Evolutionary conservation across 805 yeast species (phyloP).

Genomic region (Spathaspora hagerdaliae): DNA sequence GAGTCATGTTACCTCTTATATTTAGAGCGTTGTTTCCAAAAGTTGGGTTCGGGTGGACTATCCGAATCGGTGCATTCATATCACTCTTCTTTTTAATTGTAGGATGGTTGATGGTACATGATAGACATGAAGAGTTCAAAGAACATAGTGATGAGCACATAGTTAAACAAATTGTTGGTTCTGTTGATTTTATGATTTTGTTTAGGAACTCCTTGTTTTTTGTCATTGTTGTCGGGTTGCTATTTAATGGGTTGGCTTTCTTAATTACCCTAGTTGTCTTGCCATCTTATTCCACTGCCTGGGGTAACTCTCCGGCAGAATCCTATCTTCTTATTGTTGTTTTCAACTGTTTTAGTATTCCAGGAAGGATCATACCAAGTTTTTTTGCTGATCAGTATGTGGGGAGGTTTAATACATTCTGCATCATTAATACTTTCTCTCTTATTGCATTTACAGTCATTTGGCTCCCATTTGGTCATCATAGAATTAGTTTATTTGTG

Average conservation of each 20-base stretch:
- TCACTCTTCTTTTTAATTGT: slow-evolving; percentile 11
- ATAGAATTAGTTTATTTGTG: slow-evolving; percentile 16
- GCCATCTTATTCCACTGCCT: slow-evolving; percentile 21
- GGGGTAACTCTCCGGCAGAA: slow-evolving; percentile 14
- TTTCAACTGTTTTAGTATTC: slow-evolving; percentile 22
- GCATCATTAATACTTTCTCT: slow-evolving; percentile 13
- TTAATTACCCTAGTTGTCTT: slow-evolving; percentile 20
- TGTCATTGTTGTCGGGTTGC: slow-evolving; percentile 19
- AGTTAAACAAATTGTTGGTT: slow-evolving; percentile 14
- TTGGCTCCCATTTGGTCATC: slow-evolving; percentile 25
- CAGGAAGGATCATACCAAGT: slow-evolving; percentile 24
- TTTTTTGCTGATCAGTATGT: slow-evolving; percentile 18
- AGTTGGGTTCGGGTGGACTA: slow-evolving; percentile 29
- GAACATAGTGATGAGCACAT: slow-evolving; percentile 4
- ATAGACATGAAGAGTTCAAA: slow-evolving; percentile 14
- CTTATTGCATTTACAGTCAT: slow-evolving; percentile 16
- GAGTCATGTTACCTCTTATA: slow-evolving; percentile 24
- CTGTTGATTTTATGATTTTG: slow-evolving; percentile 19
- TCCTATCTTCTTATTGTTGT: slow-evolving; percentile 19
- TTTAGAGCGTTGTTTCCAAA: slow-evolving; percentile 20
- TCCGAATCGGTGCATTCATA: slow-evolving; percentile 22
- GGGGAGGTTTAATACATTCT: slow-evolving; percentile 22
- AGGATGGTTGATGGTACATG: slow-evolving; percentile 15
- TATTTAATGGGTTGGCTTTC: slow-evolving; percentile 28
- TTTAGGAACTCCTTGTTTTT: slow-evolving; percentile 20